Evolutionary conservation across 202 grass and related monocot species (phyloP).

Genomic region (Panicum virgatum): DNA sequence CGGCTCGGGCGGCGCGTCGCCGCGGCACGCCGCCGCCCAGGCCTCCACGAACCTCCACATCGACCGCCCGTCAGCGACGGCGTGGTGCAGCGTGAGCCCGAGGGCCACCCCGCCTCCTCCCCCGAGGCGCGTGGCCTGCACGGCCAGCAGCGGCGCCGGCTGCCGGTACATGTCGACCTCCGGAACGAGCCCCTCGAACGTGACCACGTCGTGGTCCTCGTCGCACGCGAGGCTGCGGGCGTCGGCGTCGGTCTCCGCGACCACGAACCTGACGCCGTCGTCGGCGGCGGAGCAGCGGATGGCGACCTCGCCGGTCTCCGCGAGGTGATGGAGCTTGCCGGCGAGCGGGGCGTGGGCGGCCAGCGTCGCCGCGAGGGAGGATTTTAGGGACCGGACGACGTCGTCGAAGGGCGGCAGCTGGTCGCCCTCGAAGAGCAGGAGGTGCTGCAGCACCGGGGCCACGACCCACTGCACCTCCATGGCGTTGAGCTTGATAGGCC

Average conservation of each 20-base stretch:
- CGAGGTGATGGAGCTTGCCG: constrained; percentile 40
- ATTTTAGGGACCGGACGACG: constrained; percentile 13
- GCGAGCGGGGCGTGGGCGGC: constrained; percentile 32
- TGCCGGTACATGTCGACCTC: constrained; percentile 31
- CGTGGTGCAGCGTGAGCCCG: constrained; percentile 49
- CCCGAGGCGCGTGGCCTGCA: constrained; percentile 41
- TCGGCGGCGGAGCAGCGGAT: constrained; percentile 21
- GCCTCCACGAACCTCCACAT: constrained; percentile 57
- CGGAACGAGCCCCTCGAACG: constrained; percentile 38
- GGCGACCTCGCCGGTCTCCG: constrained; percentile 34
- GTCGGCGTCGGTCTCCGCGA: constrained; percentile 36
- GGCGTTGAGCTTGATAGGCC: constrained; percentile 34
- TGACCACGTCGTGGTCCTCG: constrained; percentile 29
- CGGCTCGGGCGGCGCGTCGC: background rate
- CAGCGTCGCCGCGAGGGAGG: constrained; percentile 34
- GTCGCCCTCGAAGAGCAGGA: constrained; percentile 32
- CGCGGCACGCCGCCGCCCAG: constrained; percentile 37
- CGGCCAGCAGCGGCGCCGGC: constrained; percentile 40
- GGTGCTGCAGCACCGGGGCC: constrained; percentile 35
- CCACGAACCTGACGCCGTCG: constrained; percentile 31
- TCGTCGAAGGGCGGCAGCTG: constrained; percentile 36
- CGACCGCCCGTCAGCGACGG: constrained; percentile 34
- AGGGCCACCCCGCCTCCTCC: constrained; percentile 17
- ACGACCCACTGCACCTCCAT: constrained; percentile 38
- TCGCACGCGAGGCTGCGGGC: constrained; percentile 18